Percentiles rank a stretch among this genome's conserved stretches.
Evolutionary conservation across 2,329 filamentous ascomycete genomes (phyloP).

Genomic region (Acrodontium crateriforme): DNA sequence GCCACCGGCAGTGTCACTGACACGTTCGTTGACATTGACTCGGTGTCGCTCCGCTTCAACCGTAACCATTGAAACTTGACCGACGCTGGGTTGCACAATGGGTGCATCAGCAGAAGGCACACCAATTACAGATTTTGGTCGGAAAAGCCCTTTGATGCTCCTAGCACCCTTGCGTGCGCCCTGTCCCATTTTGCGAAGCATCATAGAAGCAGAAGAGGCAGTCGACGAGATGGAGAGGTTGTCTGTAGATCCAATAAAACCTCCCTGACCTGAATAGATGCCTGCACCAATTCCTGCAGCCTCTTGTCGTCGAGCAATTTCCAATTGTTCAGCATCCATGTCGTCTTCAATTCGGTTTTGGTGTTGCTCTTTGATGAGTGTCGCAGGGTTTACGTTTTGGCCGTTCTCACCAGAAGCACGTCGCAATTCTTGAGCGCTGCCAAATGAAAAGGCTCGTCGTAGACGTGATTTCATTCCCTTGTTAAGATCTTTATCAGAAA

Average conservation of each 20-base stretch:
- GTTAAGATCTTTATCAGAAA: slow-evolving; percentile 67
- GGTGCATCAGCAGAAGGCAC: slow-evolving; percentile 57
- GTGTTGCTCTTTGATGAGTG: slow-evolving; percentile 17
- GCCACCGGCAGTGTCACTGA: slow-evolving; percentile 52
- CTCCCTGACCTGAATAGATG: slow-evolving; percentile 79
- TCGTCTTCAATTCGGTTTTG: slow-evolving; percentile 18
- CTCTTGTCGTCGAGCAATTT: slow-evolving; percentile 86
- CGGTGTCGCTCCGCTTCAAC: slow-evolving; percentile 83
- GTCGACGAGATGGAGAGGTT: slow-evolving; percentile 87
- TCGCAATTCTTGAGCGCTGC: slow-evolving; percentile 80
- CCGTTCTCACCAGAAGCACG: slow-evolving; percentile 56
- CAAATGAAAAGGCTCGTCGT: slow-evolving; percentile 88
- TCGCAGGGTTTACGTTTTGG: slow-evolving; percentile 10
- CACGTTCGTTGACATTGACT: slow-evolving; percentile 62
- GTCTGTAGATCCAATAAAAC: slow-evolving; percentile 83
- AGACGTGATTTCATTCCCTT: slow-evolving; percentile 77
- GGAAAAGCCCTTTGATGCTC: slow-evolving; percentile 84
- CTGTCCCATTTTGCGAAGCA: slow-evolving; percentile 97
- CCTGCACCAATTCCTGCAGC: slow-evolving; percentile 80
- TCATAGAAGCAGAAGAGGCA: slow-evolving; percentile 77
- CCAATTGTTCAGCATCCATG: slow-evolving; percentile 69
- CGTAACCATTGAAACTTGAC: slow-evolving; percentile 89
- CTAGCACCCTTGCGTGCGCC: slow-evolving; percentile 92
- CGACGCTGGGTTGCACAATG: slow-evolving; percentile 47
- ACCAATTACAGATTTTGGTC: slow-evolving; percentile 82